A percentile compares a stretch with the other conserved stretches of the same genome.
phyloP scores from a whole-genome alignment of 306 rosid genomes.

The Citrullus amarus region DNA sequence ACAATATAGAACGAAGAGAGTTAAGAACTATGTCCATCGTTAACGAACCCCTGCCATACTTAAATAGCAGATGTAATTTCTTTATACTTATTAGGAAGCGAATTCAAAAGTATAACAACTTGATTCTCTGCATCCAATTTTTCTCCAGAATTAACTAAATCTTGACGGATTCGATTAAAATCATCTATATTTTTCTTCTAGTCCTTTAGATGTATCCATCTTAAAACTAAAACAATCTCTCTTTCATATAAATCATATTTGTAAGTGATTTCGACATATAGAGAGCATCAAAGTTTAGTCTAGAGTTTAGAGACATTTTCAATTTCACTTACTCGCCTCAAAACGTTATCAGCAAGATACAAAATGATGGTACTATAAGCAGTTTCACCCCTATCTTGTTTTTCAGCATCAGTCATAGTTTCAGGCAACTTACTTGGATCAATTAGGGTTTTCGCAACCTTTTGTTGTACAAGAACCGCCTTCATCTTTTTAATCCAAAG shows the following conservation, averaged over 20 bases:
- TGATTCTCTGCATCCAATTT: not conserved
- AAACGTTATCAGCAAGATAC: too few relatives aligned
- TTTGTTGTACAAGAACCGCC: too few relatives aligned
- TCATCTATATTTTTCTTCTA: too few relatives aligned
- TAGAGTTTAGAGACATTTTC: not conserved
- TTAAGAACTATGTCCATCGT: not conserved
- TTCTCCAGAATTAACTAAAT: not conserved
- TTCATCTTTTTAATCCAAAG: too few relatives aligned
- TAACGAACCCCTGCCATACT: not conserved
- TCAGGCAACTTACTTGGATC: too few relatives aligned
- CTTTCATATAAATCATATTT: not conserved
- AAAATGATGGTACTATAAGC: too few relatives aligned
- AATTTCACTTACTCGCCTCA: too few relatives aligned
- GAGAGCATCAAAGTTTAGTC: not conserved
- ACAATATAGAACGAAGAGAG: not conserved
- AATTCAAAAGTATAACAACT: not conserved
- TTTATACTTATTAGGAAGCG: not conserved
- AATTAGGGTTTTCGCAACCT: too few relatives aligned
- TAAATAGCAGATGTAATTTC: too few relatives aligned
- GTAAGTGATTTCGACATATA: not conserved
- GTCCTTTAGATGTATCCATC: too few relatives aligned
- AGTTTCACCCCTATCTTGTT: too few relatives aligned
- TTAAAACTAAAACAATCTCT: not conserved
- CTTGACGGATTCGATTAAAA: not conserved
- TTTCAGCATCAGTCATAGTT: too few relatives aligned